These are phyloP conservation scores for Fusarium continuum DNA, from an alignment of 2,329 filamentous ascomycete species.

Conservation along the genomic window DNA sequence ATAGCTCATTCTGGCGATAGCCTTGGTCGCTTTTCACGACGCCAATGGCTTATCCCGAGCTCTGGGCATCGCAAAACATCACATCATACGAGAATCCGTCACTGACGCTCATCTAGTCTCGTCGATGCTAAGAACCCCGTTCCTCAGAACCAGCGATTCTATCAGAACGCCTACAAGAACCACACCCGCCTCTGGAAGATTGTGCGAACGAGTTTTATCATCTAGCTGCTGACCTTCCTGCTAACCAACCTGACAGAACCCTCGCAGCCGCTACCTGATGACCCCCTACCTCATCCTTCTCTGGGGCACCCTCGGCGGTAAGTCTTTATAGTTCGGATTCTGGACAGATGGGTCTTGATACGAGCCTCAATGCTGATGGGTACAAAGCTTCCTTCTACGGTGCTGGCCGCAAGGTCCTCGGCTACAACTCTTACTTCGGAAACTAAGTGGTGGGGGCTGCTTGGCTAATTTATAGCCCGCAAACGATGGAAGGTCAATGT, in stretches of 20 bases:
- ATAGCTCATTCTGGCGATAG: conserved; percentile 13
- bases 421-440: conserved; percentile 82
- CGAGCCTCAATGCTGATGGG: conserved; percentile 22
- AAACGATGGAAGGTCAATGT: conserved; percentile 27
- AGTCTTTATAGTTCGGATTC: conserved; percentile 47
- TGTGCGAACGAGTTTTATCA: conserved; percentile 60
- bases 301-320: conserved; percentile 70
- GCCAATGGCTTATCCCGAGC: conserved; percentile 40
- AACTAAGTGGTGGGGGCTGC: conserved; percentile 52
- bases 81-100: conserved; percentile 43
- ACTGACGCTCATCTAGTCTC: conserved; percentile 55
- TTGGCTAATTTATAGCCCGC: conserved; percentile 17
- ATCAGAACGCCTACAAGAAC: conserved; percentile 76
- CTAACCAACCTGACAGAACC: conserved; percentile 58
- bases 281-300: conserved; percentile 74
- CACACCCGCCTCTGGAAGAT: conserved; percentile 80
- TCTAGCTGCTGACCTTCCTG: conserved; percentile 10
- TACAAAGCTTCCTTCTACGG: conserved; percentile 70
- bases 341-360: not conserved
- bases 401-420: conserved; percentile 75
- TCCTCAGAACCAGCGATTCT: conserved; percentile 76
- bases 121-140: conserved; percentile 81
- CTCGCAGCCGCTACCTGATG: conserved; percentile 71
- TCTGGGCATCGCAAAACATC: conserved; percentile 15
- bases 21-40: conserved; percentile 19